These are phyloP conservation scores for Lachnellula cervina DNA, from an alignment of 2,329 filamentous ascomycete genomes.

Conservation along the genomic window DNA sequence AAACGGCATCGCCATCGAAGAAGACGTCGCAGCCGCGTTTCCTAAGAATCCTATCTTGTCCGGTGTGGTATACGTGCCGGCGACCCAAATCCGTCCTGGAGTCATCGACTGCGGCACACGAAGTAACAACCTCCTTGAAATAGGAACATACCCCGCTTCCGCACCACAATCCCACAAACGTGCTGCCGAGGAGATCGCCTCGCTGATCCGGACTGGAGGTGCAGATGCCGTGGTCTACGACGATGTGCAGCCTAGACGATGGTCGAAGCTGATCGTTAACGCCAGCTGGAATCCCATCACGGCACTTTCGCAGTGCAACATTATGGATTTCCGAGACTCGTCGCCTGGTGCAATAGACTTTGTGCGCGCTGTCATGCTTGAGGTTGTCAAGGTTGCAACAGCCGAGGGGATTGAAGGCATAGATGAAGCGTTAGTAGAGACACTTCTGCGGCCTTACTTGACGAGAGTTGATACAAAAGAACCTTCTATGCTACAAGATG, in stretches of 20 bases:
- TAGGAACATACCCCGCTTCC: conserved; percentile 32
- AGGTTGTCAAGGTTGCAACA: conserved; percentile 52
- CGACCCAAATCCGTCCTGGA: conserved; percentile 45
- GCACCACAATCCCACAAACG: conserved; percentile 7
- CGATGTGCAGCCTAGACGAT: conserved; percentile 53
- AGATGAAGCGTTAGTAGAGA: conserved; percentile 75
- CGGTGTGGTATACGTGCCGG: conserved; percentile 49
- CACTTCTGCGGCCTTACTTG: conserved; percentile 42
- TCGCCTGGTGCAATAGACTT: conserved; percentile 42
- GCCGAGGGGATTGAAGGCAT: conserved; percentile 53
- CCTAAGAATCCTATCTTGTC: conserved; percentile 49
- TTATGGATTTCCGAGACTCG: conserved; percentile 47
- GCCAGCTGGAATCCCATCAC: conserved; percentile 58
- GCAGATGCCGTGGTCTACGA: conserved; percentile 45
- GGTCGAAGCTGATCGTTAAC: conserved; percentile 58
- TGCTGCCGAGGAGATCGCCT: conserved; percentile 5
- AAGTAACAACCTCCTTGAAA: conserved; percentile 49
- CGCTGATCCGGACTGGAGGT: conserved; percentile 34
- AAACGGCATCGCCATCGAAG: conserved; percentile 58
- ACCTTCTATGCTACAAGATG: conserved; percentile 55
- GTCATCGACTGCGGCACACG: conserved; percentile 40
- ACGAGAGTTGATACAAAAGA: conserved; percentile 22
- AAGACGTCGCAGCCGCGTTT: conserved; percentile 45
- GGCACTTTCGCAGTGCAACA: conserved; percentile 45
- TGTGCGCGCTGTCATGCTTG: conserved; percentile 47